A percentile compares a stretch with the other conserved stretches of the same genome.
Conservation (phyloP, 345 rosid species). For the Sisymbrium irio region DNA sequence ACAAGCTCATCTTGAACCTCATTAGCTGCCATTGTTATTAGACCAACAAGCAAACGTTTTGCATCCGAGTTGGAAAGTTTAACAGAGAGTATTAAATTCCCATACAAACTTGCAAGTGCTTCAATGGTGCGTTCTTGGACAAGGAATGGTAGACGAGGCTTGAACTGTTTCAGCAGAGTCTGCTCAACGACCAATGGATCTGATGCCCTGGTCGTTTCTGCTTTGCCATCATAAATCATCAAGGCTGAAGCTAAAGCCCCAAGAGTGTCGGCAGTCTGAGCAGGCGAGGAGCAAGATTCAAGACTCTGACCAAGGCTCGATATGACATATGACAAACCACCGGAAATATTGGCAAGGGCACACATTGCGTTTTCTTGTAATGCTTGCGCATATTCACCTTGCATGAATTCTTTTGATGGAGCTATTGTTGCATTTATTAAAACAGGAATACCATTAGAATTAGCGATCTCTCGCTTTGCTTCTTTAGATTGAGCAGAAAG, state of each 20-base stretch:
- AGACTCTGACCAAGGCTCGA: conserved; percentile 99
- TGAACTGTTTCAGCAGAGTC: conserved; percentile 88
- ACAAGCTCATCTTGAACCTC: conserved; percentile 96
- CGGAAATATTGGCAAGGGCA: conserved; percentile 97
- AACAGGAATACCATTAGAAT: conserved; percentile 86
- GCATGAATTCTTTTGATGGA: conserved; percentile 99
- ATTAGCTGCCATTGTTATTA: conserved; percentile 92
- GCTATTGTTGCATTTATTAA: conserved; percentile 97
- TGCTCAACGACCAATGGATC: conserved; percentile 75
- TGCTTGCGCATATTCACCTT: conserved; percentile 97
- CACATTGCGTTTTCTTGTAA: conserved; percentile 99
- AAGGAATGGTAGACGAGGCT: conserved; percentile 77
- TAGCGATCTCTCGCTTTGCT: conserved; percentile 88
- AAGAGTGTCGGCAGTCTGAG: conserved; percentile 91
- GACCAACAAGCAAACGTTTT: conserved; percentile 93
- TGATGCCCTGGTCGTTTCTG: conserved; percentile 80
- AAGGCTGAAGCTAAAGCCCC: conserved; percentile 99
- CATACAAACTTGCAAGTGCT: conserved; percentile 98
- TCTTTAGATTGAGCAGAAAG: conserved; percentile 93
- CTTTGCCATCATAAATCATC: conserved; percentile 93
- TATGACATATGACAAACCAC: conserved; percentile 95
- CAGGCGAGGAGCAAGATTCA: conserved; percentile 93
- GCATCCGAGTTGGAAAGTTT: conserved; percentile 88
- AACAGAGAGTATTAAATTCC: conserved; percentile 70
- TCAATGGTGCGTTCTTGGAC: conserved; percentile 98